phyloP scores from a whole-genome alignment of 768 basidiomycete species.

The Mycena epipterygia region DNA sequence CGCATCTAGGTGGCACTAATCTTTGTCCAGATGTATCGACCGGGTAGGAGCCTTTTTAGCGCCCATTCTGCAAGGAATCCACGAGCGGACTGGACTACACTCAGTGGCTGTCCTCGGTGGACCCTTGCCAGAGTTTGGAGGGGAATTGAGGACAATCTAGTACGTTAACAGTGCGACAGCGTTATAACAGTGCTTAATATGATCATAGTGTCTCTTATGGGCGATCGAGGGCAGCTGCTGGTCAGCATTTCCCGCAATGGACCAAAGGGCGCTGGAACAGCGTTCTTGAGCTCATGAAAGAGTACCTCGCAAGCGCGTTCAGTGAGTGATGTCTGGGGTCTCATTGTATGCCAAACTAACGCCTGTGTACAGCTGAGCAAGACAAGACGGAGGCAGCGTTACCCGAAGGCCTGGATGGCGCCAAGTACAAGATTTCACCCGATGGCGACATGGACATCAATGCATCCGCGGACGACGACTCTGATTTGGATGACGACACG shows the following conservation, averaged over 20 bases:
- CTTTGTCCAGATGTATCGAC: constrained; percentile 1
- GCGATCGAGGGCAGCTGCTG: background rate
- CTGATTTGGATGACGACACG: background rate
- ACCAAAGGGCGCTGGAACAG: background rate
- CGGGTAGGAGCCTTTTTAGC: background rate
- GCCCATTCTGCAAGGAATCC: constrained; percentile 1
- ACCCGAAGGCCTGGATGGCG: background rate
- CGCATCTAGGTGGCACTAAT: too few species aligned
- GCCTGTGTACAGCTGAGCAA: background rate
- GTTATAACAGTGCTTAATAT: too few species aligned
- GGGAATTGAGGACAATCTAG: background rate
- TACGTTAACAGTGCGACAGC: background rate
- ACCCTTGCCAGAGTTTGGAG: constrained; percentile 5
- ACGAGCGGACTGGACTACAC: background rate
- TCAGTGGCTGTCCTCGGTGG: background rate
- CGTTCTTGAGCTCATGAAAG: background rate
- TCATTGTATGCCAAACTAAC: background rate
- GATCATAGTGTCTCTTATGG: background rate
- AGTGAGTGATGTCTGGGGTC: background rate
- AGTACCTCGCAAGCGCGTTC: background rate
- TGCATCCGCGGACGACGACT: background rate
- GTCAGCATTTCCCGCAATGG: background rate
- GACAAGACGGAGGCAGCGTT: background rate
- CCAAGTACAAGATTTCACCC: background rate
- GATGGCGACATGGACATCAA: background rate